Evolutionary conservation across 208 protist species (phyloP), one percentile per base, ranked within the genome.

Genomic region (Trichomonas tenax): DNA sequence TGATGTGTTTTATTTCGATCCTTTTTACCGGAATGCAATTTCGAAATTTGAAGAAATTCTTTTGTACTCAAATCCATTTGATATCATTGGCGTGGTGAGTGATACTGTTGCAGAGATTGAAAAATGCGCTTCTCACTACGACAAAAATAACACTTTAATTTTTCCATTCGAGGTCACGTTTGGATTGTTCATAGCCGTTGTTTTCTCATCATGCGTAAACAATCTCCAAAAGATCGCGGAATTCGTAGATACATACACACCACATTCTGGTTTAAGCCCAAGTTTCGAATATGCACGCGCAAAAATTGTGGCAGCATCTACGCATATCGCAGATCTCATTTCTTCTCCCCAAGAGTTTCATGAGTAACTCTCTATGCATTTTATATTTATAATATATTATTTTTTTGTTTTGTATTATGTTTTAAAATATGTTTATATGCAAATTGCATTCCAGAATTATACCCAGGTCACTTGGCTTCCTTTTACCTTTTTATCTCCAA

Each of bases 161-260:
- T 89, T 89, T 89, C 82, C 82, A 31, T 89, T 89, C 40, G 82
- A 89, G 46, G 82, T 89, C 38, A 89, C 82, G 0, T 89, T 89
- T 89, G 82, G 38, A 0, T 46, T 89, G 40, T 89, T 89, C 26
- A n/a, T 89, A 40, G 82, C 82, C 0, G 82, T 89, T 48, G 40
- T 40, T 44, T 44, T 89, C 40, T 34, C 82, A 31, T 89, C 82
- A 45, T 21, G 40, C 4, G 40, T 89, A 10, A 31, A 0, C 1
- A 89, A 89, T 46, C 21, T 34, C 4, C 10, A 46, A 31, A 89
- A 89, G 11, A 0, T 89, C 10, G 31, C 82, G 17, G 82, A 44
- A 21, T 89, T 89, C 23, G 82, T 89, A 0, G 82, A 89, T 23
- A 46, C 15, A 44, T 89, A 89, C 38, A 89, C 82, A 0, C 82